These are phyloP conservation scores for Lecanoromycetidae sp. DNA, from an alignment of 2,329 filamentous ascomycete species.

Conservation along the genomic window DNA sequence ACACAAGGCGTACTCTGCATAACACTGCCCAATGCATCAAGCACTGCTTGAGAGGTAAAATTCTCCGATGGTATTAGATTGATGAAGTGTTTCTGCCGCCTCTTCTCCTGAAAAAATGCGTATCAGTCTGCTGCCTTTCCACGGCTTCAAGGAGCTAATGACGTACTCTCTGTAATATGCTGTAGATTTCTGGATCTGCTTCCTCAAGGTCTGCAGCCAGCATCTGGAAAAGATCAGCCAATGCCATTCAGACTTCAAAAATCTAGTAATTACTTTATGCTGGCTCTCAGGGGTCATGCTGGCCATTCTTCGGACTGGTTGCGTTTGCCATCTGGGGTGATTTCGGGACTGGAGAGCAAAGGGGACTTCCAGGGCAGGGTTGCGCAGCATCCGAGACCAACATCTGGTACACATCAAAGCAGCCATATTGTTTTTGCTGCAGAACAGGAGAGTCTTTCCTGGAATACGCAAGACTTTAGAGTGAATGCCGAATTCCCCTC, in stretches of 20 bases:
- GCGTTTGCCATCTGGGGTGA: slow-evolving; percentile 22
- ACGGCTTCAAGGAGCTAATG: neutral
- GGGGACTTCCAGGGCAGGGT: neutral
- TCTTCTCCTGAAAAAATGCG: slow-evolving; percentile 60
- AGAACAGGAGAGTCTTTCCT: neutral
- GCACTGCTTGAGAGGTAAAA: slow-evolving; percentile 84
- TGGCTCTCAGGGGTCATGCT: slow-evolving; percentile 30
- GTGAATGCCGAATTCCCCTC: too few species aligned
- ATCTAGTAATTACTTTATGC: slow-evolving; percentile 26
- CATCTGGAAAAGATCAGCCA: slow-evolving; percentile 42
- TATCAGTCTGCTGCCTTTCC: neutral
- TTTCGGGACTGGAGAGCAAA: neutral
- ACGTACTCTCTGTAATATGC: slow-evolving; percentile 76
- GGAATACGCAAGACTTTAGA: neutral
- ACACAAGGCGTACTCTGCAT: slow-evolving; percentile 65
- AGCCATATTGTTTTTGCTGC: neutral
- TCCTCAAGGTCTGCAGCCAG: slow-evolving; percentile 67
- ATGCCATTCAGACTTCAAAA: neutral
- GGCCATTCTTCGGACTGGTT: slow-evolving; percentile 29
- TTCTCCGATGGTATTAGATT: slow-evolving; percentile 94
- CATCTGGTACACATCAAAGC: slow-evolving; percentile 1
- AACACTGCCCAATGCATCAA: slow-evolving; percentile 81
- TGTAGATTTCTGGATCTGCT: slow-evolving; percentile 74
- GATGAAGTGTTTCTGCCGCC: slow-evolving; percentile 93
- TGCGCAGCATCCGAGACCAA: neutral